Percentiles rank a stretch among this genome's conserved stretches.
These are phyloP conservation scores for Psophocarpus tetragonolobus DNA, from an alignment of 306 rosid species.

Conservation along the genomic window DNA sequence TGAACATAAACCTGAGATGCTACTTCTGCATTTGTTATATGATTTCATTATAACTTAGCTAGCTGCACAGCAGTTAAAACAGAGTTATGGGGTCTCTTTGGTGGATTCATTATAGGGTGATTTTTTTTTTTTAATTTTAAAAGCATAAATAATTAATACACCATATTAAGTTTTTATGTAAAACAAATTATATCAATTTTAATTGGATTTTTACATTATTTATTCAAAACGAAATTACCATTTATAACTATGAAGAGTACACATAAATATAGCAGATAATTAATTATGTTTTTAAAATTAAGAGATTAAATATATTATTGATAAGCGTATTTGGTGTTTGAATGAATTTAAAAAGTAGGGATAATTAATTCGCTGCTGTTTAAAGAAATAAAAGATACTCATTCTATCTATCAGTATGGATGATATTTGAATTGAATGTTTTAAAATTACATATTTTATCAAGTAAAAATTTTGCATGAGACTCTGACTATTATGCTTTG, in stretches of 20 bases:
- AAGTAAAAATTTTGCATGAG: background rate
- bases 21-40: background rate
- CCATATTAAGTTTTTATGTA: background rate
- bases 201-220: background rate
- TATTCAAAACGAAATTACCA: background rate
- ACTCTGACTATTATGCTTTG: no score
- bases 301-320: background rate
- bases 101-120: background rate
- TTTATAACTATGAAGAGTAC: background rate
- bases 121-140: background rate
- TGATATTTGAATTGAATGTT: background rate
- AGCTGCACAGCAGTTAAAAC: background rate
- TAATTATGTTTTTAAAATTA: background rate
- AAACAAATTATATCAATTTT: background rate
- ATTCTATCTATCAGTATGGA: background rate
- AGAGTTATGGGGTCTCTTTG: background rate
- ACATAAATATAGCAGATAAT: background rate
- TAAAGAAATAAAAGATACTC: background rate
- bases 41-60: no score
- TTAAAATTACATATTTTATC: no score
- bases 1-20: background rate
- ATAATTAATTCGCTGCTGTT: background rate
- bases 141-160: background rate
- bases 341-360: background rate
- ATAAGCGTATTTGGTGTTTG: background rate